Conservation (phyloP, 2,329 filamentous ascomycete genomes). For the Calonectria pauciramosa region DNA sequence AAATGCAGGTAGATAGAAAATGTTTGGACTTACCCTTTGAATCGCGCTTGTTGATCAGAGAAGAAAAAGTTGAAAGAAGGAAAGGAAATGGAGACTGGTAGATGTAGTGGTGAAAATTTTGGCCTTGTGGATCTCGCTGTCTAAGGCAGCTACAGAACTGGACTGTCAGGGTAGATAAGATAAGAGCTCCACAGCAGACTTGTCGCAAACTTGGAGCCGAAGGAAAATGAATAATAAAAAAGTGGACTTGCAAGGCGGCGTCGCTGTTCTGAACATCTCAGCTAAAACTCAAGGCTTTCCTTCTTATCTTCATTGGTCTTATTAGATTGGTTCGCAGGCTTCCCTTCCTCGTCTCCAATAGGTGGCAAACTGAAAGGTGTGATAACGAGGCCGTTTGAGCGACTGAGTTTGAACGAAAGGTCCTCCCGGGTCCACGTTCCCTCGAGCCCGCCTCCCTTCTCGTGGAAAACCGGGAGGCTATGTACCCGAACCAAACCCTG, state of each 20-base stretch:
- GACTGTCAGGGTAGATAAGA: slow-evolving; percentile 21
- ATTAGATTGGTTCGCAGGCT: slow-evolving; percentile 52
- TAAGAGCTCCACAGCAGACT: slow-evolving; percentile 21
- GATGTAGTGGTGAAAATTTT: slow-evolving; percentile 41
- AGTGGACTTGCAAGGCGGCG: slow-evolving; percentile 12
- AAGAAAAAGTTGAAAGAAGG: slow-evolving; percentile 16
- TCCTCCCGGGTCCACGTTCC: slow-evolving; percentile 82
- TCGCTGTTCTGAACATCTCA: background rate
- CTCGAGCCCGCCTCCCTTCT: slow-evolving; percentile 85
- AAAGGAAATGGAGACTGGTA: slow-evolving; percentile 31
- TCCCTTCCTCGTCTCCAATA: slow-evolving; percentile 76
- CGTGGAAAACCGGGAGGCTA: slow-evolving; percentile 85
- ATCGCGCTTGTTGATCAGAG: slow-evolving; percentile 37
- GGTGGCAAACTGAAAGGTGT: slow-evolving; percentile 92
- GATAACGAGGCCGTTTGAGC: slow-evolving; percentile 84
- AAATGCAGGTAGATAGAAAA: slow-evolving; percentile 19
- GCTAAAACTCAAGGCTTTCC: slow-evolving; percentile 79
- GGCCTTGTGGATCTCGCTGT: slow-evolving; percentile 33
- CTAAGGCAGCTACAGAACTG: slow-evolving; percentile 12
- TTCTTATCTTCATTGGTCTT: slow-evolving; percentile 71
- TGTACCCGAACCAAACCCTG: slow-evolving; percentile 91
- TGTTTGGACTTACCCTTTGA: slow-evolving; percentile 36
- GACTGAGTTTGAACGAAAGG: slow-evolving; percentile 89
- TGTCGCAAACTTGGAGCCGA: background rate
- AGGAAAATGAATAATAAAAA: background rate